A percentile compares a stretch with the other conserved stretches of the same genome.
Conservation (phyloP, 169 alveolate species). For the Babesia caballi region DNA sequence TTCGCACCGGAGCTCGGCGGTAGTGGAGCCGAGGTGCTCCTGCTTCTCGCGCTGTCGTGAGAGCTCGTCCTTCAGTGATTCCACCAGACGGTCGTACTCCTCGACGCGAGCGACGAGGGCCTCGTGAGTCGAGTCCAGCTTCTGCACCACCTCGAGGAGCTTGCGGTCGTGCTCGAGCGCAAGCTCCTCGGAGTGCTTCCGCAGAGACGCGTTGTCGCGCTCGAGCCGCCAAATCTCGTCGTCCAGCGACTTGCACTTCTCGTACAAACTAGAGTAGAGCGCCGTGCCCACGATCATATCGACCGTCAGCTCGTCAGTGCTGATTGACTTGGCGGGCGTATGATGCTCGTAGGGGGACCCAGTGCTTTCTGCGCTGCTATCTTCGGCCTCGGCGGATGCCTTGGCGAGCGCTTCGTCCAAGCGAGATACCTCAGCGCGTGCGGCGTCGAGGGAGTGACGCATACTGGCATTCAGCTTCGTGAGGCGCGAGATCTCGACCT, state of each 20-base stretch:
- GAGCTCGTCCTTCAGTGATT: not conserved
- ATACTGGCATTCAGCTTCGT: slow-evolving; percentile 1
- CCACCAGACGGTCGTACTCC: not conserved
- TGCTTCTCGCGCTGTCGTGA: not conserved
- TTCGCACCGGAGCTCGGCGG: not conserved
- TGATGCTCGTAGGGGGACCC: not conserved
- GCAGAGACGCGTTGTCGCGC: slow-evolving; percentile 21
- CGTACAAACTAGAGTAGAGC: slow-evolving; percentile 23
- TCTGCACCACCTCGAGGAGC: not conserved
- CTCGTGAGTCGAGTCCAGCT: not conserved
- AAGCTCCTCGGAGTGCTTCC: not conserved
- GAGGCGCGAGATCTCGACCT: slow-evolving; percentile 17
- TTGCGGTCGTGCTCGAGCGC: slow-evolving; percentile 4
- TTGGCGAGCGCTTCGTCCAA: not conserved
- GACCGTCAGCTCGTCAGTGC: slow-evolving; percentile 44
- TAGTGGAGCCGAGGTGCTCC: not conserved
- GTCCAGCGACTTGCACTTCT: slow-evolving; percentile 14
- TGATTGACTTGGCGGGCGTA: not conserved
- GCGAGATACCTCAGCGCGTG: not conserved
- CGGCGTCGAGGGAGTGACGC: slow-evolving; percentile 3
- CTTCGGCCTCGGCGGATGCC: not conserved
- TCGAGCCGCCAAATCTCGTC: slow-evolving; percentile 38
- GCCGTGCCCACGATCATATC: slow-evolving; percentile 56
- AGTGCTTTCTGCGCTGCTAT: not conserved
- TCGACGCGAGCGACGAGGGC: slow-evolving; percentile 11